Conservation (phyloP, 768 basidiomycete genomes). For the Pleurotus djamor region DNA sequence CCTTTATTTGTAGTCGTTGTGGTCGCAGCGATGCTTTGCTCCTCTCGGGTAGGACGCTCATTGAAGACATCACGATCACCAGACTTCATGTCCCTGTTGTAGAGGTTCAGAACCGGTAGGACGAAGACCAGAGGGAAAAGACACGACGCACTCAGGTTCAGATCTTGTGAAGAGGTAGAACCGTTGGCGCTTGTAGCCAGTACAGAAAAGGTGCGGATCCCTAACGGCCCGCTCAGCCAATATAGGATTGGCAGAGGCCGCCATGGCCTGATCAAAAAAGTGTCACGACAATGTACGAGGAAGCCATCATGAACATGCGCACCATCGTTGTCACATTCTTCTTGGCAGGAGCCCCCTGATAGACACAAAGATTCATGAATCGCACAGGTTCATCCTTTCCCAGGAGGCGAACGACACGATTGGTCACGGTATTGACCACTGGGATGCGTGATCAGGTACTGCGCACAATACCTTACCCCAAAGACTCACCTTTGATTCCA, state of each 20-base stretch:
- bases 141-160: conserved; percentile 76
- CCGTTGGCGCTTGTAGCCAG: conserved; percentile 88
- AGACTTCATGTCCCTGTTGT: conserved; percentile 72
- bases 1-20: conserved; percentile 45
- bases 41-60: conserved; percentile 94
- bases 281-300: background rate
- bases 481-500: conserved; percentile 83
- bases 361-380: conserved; percentile 84
- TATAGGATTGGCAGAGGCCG: conserved; percentile 93
- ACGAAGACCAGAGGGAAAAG: background rate
- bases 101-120: background rate
- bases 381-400: conserved; percentile 95
- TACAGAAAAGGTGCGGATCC: conserved; percentile 92
- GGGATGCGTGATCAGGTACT: background rate
- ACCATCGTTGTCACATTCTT: conserved; percentile 79
- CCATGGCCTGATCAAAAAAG: conserved; percentile 66
- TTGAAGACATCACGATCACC: conserved; percentile 98
- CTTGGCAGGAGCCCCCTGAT: conserved; percentile 94
- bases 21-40: conserved; percentile 81
- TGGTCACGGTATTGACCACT: conserved; percentile 96
- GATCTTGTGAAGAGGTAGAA: conserved; percentile 94
- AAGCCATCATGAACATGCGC: conserved; percentile 18
- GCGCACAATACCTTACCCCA: background rate
- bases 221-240: conserved; percentile 80
- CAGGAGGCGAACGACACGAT: conserved; percentile 82